Conservation (phyloP, 768 basidiomycete genomes). For the Lactarius trivialis region DNA sequence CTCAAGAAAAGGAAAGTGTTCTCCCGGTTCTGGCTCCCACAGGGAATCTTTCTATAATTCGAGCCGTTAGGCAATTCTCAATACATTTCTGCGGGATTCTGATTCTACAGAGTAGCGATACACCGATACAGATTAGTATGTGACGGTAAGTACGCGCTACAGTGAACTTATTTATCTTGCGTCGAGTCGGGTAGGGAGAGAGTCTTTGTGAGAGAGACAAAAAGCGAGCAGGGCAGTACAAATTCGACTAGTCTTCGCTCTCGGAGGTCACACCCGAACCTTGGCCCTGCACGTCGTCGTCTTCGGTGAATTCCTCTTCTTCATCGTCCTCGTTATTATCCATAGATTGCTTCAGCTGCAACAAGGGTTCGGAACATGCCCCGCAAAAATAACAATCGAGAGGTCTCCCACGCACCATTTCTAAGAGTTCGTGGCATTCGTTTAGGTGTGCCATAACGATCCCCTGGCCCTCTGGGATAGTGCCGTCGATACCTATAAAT, state of each 20-base stretch:
- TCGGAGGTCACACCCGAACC: conserved; percentile 18
- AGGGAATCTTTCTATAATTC: not conserved
- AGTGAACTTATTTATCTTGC: not conserved
- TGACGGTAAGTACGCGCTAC: conserved; percentile 8
- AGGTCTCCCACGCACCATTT: conserved; percentile 58
- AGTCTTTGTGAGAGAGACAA: not conserved
- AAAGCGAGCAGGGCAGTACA: not conserved
- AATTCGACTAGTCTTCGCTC: conserved; percentile 8
- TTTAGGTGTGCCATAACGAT: conserved; percentile 93
- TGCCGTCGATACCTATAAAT: conserved; percentile 82
- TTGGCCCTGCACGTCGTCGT: conserved; percentile 22
- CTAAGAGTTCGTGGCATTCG: conserved; percentile 92
- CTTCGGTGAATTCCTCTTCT: conserved; percentile 24
- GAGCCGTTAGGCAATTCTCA: not conserved
- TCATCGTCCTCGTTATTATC: conserved; percentile 36
- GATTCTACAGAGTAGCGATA: conserved; percentile 19
- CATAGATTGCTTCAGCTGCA: conserved; percentile 77
- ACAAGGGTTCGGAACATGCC: not conserved
- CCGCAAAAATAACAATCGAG: not conserved
- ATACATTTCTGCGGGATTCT: conserved; percentile 11
- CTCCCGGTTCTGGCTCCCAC: no score
- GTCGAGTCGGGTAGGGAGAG: not conserved
- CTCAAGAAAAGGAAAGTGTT: no score
- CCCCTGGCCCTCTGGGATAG: conserved; percentile 92
- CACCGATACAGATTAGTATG: conserved; percentile 14